Evolutionary conservation across 176 grass and related monocot genomes (phyloP).

Genomic region (Phoenix roebelenii): DNA sequence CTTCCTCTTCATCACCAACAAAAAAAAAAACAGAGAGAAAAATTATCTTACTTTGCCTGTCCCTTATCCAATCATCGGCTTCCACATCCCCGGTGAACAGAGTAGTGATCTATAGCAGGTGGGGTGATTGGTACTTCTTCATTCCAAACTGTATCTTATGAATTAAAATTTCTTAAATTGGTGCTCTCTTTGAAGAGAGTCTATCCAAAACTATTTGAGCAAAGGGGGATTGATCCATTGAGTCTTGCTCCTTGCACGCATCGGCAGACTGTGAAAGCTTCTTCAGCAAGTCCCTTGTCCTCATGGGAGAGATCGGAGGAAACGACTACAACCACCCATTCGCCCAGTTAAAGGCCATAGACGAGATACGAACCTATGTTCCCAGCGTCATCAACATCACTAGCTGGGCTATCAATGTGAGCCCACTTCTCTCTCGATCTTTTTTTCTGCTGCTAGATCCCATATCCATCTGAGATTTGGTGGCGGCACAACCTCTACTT

Average conservation of each 20-base stretch:
- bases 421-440: background rate
- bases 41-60: too few relatives aligned
- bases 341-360: constrained; percentile 18
- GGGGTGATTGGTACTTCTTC: too few relatives aligned
- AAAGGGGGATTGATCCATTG: background rate
- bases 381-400: constrained; percentile 53
- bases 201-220: background rate
- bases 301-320: constrained; percentile 85
- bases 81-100: too few relatives aligned
- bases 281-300: constrained; percentile 50
- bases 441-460: background rate
- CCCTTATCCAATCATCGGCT: too few relatives aligned
- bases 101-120: too few relatives aligned
- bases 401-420: constrained; percentile 55
- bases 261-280: constrained; percentile 25
- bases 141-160: too few relatives aligned
- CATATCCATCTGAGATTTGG: background rate
- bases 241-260: background rate
- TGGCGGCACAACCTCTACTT: background rate
- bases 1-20: too few relatives aligned
- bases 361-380: constrained; percentile 56
- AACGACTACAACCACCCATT: constrained; percentile 88
- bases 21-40: too few relatives aligned
- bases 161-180: background rate
- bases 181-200: background rate